Base-by-base conservation (phyloP, 805 yeast genomes). In the Starmerella vitae region DNA sequence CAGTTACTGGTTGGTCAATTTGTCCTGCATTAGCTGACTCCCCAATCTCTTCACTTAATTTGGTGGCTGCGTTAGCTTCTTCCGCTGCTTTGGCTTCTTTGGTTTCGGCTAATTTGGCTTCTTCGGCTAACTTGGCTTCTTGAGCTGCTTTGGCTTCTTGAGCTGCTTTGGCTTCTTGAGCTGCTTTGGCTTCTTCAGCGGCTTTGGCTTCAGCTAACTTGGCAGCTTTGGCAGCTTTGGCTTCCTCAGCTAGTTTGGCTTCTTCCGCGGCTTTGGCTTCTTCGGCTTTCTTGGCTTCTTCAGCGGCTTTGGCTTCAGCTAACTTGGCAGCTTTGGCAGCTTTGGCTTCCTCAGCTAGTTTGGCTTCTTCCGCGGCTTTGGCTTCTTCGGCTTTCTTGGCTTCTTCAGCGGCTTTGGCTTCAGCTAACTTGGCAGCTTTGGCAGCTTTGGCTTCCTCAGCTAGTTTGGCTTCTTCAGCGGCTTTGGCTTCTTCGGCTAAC, bases 371-470 rank as follows among this genome's bases (percentile, higher is more conserved):
- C 18, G 25, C 22, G n/a, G 27, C 37, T 28, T 41, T 18, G 22
- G 30, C 33, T 15, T 28, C 30, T 14, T 20, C 36, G 18, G 5
- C n/a, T 22, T 20, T 32, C 28, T 28, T 20, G 18, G 39, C 53
- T 15, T 37, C 56, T 5, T 33, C 53, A 21, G 39, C 54, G 14
- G 37, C 47, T 7, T 33, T 56, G n/a, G 33, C 52, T 22, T 43
- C 56, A 10, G 32, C 55, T 19, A 39, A 24, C 13, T 13, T 24
- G 13, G 9, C 27, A 13, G 13, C 27, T 24, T 9, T 9, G 9
- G 27, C 9, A 24, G 9, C 13, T 9, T 9, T 24, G 12, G 27
- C 27, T n/a, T 17, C 19, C 10, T 14, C 17, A n/a, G 9, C n/a
- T 24, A 9, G 27, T 13, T 24, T 9, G 27, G 9, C 13, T 9